Conservation (phyloP, 2,329 filamentous ascomycete genomes). For the Paramyrothecium sp. region DNA sequence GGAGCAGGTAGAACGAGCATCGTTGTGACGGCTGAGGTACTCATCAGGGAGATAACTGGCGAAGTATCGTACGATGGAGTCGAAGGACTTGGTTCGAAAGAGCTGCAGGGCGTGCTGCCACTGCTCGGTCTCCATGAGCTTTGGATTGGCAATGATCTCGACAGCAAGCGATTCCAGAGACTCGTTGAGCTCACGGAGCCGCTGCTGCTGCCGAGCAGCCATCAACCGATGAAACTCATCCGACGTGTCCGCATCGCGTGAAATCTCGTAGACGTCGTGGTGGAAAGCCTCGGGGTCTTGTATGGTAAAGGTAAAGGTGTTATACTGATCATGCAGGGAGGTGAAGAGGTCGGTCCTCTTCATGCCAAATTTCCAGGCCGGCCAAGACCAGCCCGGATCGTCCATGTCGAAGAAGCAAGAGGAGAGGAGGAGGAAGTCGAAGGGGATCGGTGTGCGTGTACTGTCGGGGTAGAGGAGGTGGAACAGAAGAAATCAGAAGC, state of each 20-base stretch:
- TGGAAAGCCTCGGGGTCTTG: slow-evolving; percentile 61
- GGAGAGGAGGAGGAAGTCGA: slow-evolving; percentile 8
- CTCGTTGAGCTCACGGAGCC: slow-evolving; percentile 53
- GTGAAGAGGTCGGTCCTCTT: slow-evolving; percentile 58
- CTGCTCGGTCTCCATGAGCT: slow-evolving; percentile 56
- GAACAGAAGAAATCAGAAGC: not conserved
- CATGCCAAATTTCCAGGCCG: slow-evolving; percentile 63
- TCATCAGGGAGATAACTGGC: slow-evolving; percentile 55
- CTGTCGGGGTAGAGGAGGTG: slow-evolving; percentile 2
- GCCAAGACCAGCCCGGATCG: slow-evolving; percentile 53
- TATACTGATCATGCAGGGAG: slow-evolving; percentile 58
- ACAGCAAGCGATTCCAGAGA: slow-evolving; percentile 56
- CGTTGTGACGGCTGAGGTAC: slow-evolving; percentile 40
- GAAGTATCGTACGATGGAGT: slow-evolving; percentile 60
- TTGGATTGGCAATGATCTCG: slow-evolving; percentile 60
- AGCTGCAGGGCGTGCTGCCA: slow-evolving; percentile 59
- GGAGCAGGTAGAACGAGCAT: slow-evolving; percentile 31
- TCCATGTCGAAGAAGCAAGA: slow-evolving; percentile 43
- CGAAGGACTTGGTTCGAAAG: slow-evolving; percentile 57
- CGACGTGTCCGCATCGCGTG: slow-evolving; percentile 45
- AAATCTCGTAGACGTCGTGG: slow-evolving; percentile 60
- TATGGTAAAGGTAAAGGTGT: slow-evolving; percentile 54
- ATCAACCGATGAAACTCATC: slow-evolving; percentile 56
- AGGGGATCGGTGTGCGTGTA: slow-evolving; percentile 12
- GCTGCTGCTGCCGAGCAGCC: slow-evolving; percentile 51